Evolutionary conservation across 306 rosid genomes (phyloP).

Genomic region (Hylodesmum podocarpum): DNA sequence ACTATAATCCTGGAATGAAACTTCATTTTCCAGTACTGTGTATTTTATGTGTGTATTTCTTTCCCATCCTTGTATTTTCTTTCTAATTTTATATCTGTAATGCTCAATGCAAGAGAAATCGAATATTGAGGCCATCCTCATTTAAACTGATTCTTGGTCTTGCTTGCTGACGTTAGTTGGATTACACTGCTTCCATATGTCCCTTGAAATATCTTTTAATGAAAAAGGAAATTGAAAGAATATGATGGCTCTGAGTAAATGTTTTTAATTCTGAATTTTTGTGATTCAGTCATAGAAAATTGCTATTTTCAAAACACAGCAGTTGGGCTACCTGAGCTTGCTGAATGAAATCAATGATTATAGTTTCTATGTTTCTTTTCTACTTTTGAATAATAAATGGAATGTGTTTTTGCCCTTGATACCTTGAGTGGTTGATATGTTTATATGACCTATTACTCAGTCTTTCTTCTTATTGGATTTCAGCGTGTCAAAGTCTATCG

Average conservation of each 20-base stretch:
- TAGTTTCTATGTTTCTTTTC: constrained; percentile 5
- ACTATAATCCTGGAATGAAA: neutral
- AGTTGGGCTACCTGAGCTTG: neutral
- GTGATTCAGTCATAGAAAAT: neutral
- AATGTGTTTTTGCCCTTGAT: neutral
- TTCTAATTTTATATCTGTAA: neutral
- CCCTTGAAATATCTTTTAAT: neutral
- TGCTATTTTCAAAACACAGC: neutral
- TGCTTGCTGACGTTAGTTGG: constrained; percentile 4
- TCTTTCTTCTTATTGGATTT: constrained; percentile 29
- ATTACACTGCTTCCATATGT: constrained; percentile 1
- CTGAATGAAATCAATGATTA: constrained; percentile 20
- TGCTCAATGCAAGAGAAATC: neutral
- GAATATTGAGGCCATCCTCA: neutral
- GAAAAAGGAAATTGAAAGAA: neutral
- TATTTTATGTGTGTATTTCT: neutral
- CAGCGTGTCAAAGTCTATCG: constrained; percentile 99
- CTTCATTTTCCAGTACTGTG: neutral
- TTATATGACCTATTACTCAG: neutral
- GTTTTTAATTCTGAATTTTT: constrained; percentile 15
- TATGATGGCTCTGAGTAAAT: neutral
- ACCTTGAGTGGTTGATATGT: constrained; percentile 3
- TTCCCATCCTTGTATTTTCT: neutral
- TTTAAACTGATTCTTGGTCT: constrained; percentile 6
- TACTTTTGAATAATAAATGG: neutral